These are phyloP conservation scores for Kodamaea restingae DNA, from an alignment of 805 yeast genomes.

Conservation along the genomic window DNA sequence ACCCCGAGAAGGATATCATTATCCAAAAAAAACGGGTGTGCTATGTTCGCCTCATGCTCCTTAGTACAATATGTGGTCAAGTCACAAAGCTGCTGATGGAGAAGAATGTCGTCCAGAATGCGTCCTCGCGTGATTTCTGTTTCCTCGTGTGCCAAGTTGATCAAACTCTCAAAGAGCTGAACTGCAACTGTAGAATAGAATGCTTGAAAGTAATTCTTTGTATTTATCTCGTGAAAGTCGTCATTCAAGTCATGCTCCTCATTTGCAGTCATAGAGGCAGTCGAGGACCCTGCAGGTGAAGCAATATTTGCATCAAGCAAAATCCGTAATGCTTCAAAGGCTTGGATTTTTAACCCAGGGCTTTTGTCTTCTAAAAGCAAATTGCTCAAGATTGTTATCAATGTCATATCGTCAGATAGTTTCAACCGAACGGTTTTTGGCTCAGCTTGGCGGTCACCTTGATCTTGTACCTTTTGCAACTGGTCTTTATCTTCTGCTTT, in stretches of 20 bases:
- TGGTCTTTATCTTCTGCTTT: constrained; percentile 2
- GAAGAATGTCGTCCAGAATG: constrained; percentile 32
- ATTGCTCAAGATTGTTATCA: constrained; percentile 52
- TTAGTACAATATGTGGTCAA: constrained; percentile 62
- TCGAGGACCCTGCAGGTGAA: constrained; percentile 13
- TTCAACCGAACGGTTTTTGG: constrained; percentile 22
- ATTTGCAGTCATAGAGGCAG: constrained; percentile 9
- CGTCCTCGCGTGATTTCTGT: not conserved
- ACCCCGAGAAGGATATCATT: constrained; percentile 57
- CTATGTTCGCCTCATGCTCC: constrained; percentile 55
- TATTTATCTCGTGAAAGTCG: constrained; percentile 31
- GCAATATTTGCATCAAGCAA: constrained; percentile 58
- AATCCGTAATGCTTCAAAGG: constrained; percentile 75
- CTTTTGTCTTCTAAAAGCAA: constrained; percentile 60
- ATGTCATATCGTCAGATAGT: constrained; percentile 54
- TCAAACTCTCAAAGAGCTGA: constrained; percentile 46
- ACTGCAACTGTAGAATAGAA: constrained; percentile 67
- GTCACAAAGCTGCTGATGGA: constrained; percentile 63
- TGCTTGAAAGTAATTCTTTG: constrained; percentile 47
- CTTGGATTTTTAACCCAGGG: constrained; percentile 74
- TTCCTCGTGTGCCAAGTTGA: constrained; percentile 16
- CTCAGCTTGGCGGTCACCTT: constrained; percentile 13
- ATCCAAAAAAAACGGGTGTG: constrained; percentile 61
- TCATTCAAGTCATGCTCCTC: constrained; percentile 14
- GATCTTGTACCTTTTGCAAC: constrained; percentile 7